Percentiles rank a stretch among this genome's conserved stretches.
Conservation (phyloP, 148 eudicot genomes). For the Nyssa sinensis region DNA sequence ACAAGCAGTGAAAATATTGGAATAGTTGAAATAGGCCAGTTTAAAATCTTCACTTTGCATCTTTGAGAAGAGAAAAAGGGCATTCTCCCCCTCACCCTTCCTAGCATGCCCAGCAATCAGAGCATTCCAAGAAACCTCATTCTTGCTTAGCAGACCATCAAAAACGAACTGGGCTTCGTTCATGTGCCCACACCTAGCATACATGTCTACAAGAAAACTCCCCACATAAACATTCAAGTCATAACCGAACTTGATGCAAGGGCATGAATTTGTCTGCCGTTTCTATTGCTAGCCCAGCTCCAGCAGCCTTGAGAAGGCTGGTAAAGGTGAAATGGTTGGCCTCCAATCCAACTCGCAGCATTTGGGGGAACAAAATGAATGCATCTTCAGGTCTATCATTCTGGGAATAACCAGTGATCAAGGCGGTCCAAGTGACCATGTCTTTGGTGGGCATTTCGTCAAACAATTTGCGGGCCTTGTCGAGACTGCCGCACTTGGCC, state of each 20-base stretch:
- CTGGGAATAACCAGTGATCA: no score
- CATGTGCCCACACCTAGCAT: slow-evolving; percentile 47
- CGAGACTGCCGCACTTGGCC: no score
- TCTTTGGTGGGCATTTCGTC: no score
- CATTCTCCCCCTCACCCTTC: slow-evolving; percentile 50
- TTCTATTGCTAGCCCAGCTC: slow-evolving; percentile 17
- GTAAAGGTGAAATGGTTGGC: no score
- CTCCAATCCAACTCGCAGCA: no score
- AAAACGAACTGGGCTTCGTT: slow-evolving; percentile 45
- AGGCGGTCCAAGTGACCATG: no score
- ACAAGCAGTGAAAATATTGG: slow-evolving; percentile 53
- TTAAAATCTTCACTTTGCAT: slow-evolving; percentile 47
- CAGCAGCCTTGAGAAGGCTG: no score
- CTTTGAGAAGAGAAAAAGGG: slow-evolving; percentile 45
- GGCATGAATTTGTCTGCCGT: slow-evolving; percentile 55
- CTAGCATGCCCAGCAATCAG: no score
- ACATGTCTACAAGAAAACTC: slow-evolving; percentile 58
- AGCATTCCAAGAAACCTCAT: no score
- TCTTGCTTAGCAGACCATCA: slow-evolving; percentile 35
- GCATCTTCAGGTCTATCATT: no score
- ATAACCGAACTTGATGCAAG: slow-evolving; percentile 51
- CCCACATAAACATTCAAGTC: slow-evolving; percentile 51
- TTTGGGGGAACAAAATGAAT: no score
- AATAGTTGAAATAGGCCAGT: slow-evolving; percentile 53
- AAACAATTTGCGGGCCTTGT: no score